These are phyloP conservation scores for Botrytis fabae DNA, from an alignment of 2,329 filamentous ascomycete genomes.

Conservation along the genomic window DNA sequence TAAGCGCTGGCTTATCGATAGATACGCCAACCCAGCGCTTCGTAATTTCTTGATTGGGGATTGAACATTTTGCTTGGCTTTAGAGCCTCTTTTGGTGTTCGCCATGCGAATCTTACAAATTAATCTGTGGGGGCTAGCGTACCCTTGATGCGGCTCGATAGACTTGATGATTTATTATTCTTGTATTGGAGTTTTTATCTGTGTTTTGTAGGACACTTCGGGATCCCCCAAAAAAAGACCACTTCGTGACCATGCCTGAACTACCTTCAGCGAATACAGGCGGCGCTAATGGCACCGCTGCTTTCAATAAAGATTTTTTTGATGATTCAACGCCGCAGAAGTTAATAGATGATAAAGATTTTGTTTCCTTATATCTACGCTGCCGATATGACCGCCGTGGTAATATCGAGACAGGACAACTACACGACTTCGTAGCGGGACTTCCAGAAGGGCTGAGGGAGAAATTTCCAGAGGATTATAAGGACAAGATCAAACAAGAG, in stretches of 20 bases:
- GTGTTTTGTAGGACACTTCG: too few species aligned
- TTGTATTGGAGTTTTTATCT: too few species aligned
- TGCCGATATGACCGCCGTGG: not conserved
- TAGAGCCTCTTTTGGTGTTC: not conserved
- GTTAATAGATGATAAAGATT: not conserved
- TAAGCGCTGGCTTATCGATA: not conserved
- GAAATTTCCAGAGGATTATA: fast-evolving
- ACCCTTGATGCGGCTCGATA: not conserved
- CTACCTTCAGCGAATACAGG: not conserved
- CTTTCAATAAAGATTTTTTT: constrained; percentile 5
- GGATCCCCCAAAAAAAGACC: not conserved
- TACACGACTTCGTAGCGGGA: not conserved
- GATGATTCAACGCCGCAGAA: constrained; percentile 16
- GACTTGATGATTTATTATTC: too few species aligned
- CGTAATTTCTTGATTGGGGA: not conserved
- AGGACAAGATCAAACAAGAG: fast-evolving
- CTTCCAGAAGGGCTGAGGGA: fast-evolving
- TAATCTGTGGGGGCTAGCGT: too few species aligned
- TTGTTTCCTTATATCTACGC: not conserved
- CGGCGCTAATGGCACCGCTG: not conserved
- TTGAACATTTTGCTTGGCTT: not conserved
- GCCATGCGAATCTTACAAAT: not conserved
- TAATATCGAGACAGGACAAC: not conserved
- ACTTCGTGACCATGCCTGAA: not conserved
- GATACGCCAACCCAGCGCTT: not conserved